Conservation (phyloP, 2,329 filamentous ascomycete genomes). For the Talaromyces sp. region DNA sequence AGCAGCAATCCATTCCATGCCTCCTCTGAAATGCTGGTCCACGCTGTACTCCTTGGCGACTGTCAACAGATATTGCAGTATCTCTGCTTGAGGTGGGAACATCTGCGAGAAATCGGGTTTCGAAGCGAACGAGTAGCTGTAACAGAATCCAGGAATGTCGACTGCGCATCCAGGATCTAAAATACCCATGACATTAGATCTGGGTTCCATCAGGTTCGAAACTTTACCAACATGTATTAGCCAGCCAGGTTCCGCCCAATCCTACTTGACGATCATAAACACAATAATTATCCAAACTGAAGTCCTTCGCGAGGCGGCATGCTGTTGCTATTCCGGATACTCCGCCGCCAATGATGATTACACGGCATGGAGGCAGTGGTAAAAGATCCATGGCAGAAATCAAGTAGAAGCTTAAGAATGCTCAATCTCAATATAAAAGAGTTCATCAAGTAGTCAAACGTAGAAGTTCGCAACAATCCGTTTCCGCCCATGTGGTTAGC, state of each 20-base stretch:
- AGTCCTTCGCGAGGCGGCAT: not conserved
- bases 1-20: conserved; percentile 3
- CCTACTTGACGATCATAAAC: conserved; percentile 4
- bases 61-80: not conserved
- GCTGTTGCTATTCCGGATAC: conserved; percentile 8
- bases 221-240: conserved; percentile 2
- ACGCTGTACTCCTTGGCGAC: conserved; percentile 3
- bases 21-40: conserved; percentile 3
- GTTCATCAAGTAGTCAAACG: not conserved
- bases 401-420: not conserved
- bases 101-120: conserved; percentile 4
- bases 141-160: conserved; percentile 11
- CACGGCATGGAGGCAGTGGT: not conserved
- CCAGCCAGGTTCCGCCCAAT: conserved; percentile 3
- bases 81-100: conserved; percentile 7
- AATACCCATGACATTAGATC: not conserved
- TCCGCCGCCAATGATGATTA: conserved; percentile 7
- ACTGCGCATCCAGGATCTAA: conserved; percentile 10
- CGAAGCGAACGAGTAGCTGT: conserved; percentile 8
- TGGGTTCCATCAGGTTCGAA: not conserved
- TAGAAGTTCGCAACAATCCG: not conserved
- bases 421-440: not conserved
- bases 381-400: not conserved
- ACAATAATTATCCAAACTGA: conserved; percentile 3
- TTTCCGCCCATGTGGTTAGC: not conserved